These are phyloP conservation scores for Blastomyces percursus DNA, from an alignment of 2,329 filamentous ascomycete species.

Conservation along the genomic window DNA sequence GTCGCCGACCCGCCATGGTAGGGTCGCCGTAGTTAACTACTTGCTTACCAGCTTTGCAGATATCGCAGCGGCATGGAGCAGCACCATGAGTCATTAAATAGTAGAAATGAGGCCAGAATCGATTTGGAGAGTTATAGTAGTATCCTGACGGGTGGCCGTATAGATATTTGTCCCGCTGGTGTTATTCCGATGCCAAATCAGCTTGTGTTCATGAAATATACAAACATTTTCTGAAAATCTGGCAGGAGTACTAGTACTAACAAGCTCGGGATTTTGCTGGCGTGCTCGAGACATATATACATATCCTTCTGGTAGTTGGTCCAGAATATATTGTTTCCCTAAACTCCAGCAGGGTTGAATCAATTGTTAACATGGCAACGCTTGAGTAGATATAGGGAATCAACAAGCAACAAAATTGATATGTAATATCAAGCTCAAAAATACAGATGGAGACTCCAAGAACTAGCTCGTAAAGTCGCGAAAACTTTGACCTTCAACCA, in stretches of 20 bases:
- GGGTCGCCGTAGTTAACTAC: constrained; percentile 7
- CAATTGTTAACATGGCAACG: neutral
- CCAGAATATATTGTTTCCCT: constrained; percentile 41
- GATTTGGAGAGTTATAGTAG: constrained; percentile 43
- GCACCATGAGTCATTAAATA: constrained; percentile 42
- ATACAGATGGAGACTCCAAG: neutral
- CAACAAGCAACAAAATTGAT: neutral
- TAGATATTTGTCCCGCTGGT: constrained; percentile 43
- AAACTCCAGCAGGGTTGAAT: neutral
- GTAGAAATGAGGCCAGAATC: constrained; percentile 48
- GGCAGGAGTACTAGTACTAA: constrained; percentile 17
- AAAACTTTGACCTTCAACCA: neutral
- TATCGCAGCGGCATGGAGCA: constrained; percentile 40
- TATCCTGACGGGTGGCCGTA: constrained; percentile 45
- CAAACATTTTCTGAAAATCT: neutral
- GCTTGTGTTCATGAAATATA: neutral
- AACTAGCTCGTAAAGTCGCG: neutral
- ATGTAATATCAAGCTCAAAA: neutral
- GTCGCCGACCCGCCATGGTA: neutral
- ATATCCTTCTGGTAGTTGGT: constrained; percentile 46
- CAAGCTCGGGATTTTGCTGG: constrained; percentile 24
- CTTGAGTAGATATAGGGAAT: neutral
- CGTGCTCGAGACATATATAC: constrained; percentile 41
- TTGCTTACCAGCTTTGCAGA: constrained; percentile 29
- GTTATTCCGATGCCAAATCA: neutral